Conservation (phyloP, 2,329 filamentous ascomycete species). For the Aspergillus unguis region DNA sequence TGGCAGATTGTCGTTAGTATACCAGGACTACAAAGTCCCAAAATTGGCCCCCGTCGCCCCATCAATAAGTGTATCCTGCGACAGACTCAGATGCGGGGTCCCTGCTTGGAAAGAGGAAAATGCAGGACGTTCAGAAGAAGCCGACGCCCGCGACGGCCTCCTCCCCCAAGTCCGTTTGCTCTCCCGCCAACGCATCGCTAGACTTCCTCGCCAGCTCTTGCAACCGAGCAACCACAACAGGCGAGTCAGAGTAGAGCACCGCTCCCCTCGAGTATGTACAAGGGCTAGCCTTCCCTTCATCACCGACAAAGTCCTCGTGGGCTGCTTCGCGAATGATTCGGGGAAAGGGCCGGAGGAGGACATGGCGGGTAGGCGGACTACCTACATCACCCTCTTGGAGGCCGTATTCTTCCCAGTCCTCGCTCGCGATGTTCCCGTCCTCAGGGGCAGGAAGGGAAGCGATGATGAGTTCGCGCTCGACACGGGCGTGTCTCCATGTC, state of each 20-base stretch:
- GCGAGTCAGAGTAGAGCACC: slow-evolving; percentile 50
- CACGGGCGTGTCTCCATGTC: slow-evolving; percentile 57
- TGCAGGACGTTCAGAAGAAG: slow-evolving; percentile 7
- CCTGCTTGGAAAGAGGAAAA: no score
- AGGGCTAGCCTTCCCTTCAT: slow-evolving; percentile 41
- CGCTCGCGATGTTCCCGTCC: slow-evolving; percentile 32
- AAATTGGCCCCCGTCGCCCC: slow-evolving; percentile 3
- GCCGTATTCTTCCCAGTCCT: slow-evolving; percentile 38
- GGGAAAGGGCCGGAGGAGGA: slow-evolving; percentile 52
- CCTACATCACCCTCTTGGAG: slow-evolving; percentile 18
- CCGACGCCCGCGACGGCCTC: slow-evolving; percentile 16
- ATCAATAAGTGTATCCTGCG: slow-evolving; percentile 7
- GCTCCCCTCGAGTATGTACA: slow-evolving; percentile 51
- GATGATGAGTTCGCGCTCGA: slow-evolving; percentile 55
- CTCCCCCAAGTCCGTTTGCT: slow-evolving; percentile 5
- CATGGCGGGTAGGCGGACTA: slow-evolving; percentile 31
- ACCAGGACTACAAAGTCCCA: neutral
- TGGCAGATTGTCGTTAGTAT: neutral
- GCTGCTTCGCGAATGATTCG: slow-evolving; percentile 52
- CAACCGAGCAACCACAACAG: slow-evolving; percentile 38
- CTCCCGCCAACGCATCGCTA: slow-evolving; percentile 14
- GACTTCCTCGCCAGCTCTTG: slow-evolving; percentile 39
- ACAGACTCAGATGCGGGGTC: neutral
- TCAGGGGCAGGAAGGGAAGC: slow-evolving; percentile 49
- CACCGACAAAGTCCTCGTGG: slow-evolving; percentile 47